Conservation (phyloP, 2,329 filamentous ascomycete genomes). For the Fusarium nanum region DNA sequence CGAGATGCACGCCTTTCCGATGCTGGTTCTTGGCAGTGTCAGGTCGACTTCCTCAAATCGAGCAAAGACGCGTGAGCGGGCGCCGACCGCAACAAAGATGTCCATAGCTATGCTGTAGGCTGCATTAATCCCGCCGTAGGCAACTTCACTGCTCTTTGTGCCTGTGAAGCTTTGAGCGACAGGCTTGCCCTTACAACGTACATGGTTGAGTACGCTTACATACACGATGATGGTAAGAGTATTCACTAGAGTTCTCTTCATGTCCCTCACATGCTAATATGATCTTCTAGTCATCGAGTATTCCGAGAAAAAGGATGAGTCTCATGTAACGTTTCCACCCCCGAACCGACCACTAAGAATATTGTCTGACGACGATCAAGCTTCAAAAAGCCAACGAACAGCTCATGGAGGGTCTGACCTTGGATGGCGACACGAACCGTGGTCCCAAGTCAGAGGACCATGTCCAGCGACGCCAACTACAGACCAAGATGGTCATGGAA, state of each 20-base stretch:
- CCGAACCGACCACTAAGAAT: too few species aligned
- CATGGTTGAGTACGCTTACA: neutral
- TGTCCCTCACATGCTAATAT: neutral
- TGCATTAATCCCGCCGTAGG: neutral
- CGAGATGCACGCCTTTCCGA: neutral
- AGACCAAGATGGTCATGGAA: neutral
- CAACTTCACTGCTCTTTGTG: neutral
- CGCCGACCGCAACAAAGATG: neutral
- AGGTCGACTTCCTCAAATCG: neutral
- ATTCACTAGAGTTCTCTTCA: rapidly evolving
- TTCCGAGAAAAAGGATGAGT: neutral
- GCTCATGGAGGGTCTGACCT: neutral
- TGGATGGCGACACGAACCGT: neutral
- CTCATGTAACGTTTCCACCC: neutral
- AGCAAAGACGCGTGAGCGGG: neutral
- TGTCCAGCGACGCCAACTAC: neutral
- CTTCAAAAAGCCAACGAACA: neutral
- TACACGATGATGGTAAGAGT: neutral
- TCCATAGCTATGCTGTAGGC: neutral
- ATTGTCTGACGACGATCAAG: neutral
- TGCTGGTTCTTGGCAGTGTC: neutral
- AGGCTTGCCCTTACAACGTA: neutral
- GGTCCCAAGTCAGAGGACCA: neutral
- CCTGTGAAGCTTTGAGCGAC: neutral
- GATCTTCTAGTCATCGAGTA: neutral